These are phyloP conservation scores for Xylona heveae DNA, from an alignment of 495 filamentous ascomycete species.

Conservation along the genomic window DNA sequence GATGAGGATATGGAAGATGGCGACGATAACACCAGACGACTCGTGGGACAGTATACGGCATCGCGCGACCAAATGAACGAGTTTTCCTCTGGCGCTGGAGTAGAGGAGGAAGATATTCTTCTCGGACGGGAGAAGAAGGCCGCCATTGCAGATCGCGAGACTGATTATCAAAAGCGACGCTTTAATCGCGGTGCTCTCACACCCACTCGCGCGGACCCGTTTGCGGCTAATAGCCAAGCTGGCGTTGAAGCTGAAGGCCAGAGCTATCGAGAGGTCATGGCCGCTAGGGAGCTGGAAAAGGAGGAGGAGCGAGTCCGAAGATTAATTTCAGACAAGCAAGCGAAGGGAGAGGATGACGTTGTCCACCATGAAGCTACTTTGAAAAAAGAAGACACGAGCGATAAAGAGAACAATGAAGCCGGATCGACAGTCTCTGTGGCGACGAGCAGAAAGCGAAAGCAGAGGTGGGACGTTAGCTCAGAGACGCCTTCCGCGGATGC, in stretches of 20 bases:
- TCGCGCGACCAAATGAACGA: conserved; percentile 82
- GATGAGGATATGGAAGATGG: conserved; percentile 67
- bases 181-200: conserved; percentile 65
- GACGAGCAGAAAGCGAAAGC: conserved; percentile 63
- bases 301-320: conserved; percentile 80
- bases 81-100: conserved; percentile 65
- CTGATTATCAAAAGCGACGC: conserved; percentile 92
- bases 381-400: conserved; percentile 34
- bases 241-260: conserved; percentile 44
- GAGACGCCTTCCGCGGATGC: conserved; percentile 24
- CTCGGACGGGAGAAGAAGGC: conserved; percentile 72
- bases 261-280: conserved; percentile 85
- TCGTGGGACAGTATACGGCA: conserved; percentile 95
- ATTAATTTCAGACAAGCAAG: conserved; percentile 57
- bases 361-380: conserved; percentile 50
- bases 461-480: conserved; percentile 77
- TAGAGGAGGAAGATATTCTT: conserved; percentile 83
- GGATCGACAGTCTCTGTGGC: conserved; percentile 42
- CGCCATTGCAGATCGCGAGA: conserved; percentile 78
- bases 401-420: conserved; percentile 52
- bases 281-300: conserved; percentile 69
- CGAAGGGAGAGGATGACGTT: conserved; percentile 34
- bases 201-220: conserved; percentile 75
- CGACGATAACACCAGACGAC: conserved; percentile 49
- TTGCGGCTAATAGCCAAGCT: conserved; percentile 51